phyloP scores from a whole-genome alignment of 768 basidiomycete species.

The Lactifluus rugatus region DNA sequence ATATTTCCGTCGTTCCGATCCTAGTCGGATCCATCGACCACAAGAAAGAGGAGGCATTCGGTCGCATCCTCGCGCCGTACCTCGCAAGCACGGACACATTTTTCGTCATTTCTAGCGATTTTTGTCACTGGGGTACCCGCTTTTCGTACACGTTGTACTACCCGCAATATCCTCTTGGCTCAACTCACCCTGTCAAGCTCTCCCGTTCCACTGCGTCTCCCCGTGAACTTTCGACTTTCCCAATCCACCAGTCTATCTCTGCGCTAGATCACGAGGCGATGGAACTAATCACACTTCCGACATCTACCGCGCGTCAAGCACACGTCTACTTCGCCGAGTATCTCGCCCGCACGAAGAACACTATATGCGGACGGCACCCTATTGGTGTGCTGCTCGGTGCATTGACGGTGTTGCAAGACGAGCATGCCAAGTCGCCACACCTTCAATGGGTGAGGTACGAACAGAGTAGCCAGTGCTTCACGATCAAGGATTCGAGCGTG shows the following conservation, averaged over 20 bases:
- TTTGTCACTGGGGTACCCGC: constrained; percentile 92
- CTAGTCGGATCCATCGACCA: constrained; percentile 73
- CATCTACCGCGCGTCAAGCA: constrained; percentile 41
- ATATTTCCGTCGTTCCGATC: constrained; percentile 82
- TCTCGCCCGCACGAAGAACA: constrained; percentile 72
- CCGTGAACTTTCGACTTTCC: constrained; percentile 35
- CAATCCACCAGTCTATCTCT: constrained; percentile 77
- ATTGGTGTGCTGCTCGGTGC: constrained; percentile 88
- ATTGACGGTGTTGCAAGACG: constrained; percentile 45
- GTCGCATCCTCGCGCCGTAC: constrained; percentile 69
- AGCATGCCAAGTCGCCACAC: constrained; percentile 25
- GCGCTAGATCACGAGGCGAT: constrained; percentile 84
- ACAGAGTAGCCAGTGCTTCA: constrained; percentile 74
- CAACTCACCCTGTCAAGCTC: constrained; percentile 39
- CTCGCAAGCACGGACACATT: constrained; percentile 70
- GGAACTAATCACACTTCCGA: constrained; percentile 52
- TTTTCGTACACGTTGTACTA: constrained; percentile 88
- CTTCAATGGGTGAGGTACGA: constrained; percentile 88
- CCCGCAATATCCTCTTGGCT: constrained; percentile 45
- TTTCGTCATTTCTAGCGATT: constrained; percentile 89
- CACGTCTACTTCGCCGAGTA: constrained; percentile 60
- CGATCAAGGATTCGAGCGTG: constrained; percentile 74
- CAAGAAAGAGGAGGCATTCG: constrained; percentile 51
- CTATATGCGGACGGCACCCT: constrained; percentile 94
- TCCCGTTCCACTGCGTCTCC: constrained; percentile 34